Evolutionary conservation across 2,329 filamentous ascomycete species (phyloP), one percentile per base, ranked within the genome.

Genomic region (Aspergillus hortae): DNA sequence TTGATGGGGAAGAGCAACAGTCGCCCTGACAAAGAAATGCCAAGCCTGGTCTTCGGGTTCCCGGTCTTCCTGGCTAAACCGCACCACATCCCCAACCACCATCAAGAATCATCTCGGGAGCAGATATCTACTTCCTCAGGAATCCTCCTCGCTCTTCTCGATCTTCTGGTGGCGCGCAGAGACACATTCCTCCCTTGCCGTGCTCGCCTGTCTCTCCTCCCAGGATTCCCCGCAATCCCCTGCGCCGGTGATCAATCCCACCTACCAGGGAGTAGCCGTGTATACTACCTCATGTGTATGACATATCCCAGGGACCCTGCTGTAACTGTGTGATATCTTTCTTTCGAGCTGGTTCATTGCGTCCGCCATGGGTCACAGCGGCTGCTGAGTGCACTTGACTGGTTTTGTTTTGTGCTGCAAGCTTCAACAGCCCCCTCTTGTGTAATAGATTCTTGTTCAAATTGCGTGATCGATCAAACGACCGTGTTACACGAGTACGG

Each of bases 361-460:
- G 30, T 41, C 41, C 47, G 38, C 33, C 44, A 55, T 53, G 51
- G 42, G 33, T 25, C 25, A 33, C 35, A 45, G 23, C 35, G 19
- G 14, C 33, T 51, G 33, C n/a, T 55, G 53, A 55, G 38, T 40
- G 19, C 42, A 32, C 9, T 25, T 19, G 42, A 45, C 30, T 40
- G 17, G n/a, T 44, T 48, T 49, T 51, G 44, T 55, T 40, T 33
- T 44, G 40, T 50, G 42, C 47, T 42, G n/a, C 49, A 44, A 49
- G 9, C 40, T 38, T 49, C 38, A 49, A 49, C 33, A 42, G 23
- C 33, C 21, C 48, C 41, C 47, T 33, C 30, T 36, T 46, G 45
- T 44, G 49, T 48, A 41, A 47, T 54, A 51, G 48, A 53, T 41
- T 51, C 44, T 32, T 38, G n/a, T 21, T n/a, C 33, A 11, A 25